Percentiles rank a stretch among this genome's conserved stretches.
Evolutionary conservation across 371 early-diverging fungal genomes (phyloP).

Genomic region (Chytridium lagenaria): DNA sequence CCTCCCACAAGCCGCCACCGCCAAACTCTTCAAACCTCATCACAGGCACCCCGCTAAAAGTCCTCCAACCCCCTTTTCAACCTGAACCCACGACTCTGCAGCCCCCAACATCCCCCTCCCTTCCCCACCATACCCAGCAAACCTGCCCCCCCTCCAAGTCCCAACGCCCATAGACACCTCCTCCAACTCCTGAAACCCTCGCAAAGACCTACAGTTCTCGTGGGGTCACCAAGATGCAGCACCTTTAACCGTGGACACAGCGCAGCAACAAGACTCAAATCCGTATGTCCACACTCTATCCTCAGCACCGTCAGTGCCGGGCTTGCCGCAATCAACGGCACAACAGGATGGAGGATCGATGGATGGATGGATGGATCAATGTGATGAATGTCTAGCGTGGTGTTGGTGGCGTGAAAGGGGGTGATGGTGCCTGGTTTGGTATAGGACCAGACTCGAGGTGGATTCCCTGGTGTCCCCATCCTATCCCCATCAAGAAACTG

Average conservation of each 20-base stretch:
- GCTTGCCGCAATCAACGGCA: not conserved
- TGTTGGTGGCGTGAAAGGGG: not conserved
- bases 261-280: not conserved
- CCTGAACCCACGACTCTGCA: not conserved
- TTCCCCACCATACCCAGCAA: not conserved
- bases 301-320: not conserved
- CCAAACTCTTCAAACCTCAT: not conserved
- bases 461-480: not conserved
- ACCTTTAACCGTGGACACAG: not conserved
- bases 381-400: not conserved
- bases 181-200: not conserved
- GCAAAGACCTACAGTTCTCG: not conserved
- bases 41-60: not conserved
- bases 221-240: constrained; percentile 5
- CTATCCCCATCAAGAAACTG: not conserved
- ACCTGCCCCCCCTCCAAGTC: not conserved
- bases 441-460: not conserved
- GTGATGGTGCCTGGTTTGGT: not conserved
- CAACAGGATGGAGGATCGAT: not conserved
- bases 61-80: not conserved
- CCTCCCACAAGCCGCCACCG: not conserved
- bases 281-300: not conserved
- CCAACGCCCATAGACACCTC: not conserved
- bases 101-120: not conserved
- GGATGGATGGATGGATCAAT: not conserved